Conservation (phyloP, 2,329 filamentous ascomycete genomes). For the Aspergillus melleus region DNA sequence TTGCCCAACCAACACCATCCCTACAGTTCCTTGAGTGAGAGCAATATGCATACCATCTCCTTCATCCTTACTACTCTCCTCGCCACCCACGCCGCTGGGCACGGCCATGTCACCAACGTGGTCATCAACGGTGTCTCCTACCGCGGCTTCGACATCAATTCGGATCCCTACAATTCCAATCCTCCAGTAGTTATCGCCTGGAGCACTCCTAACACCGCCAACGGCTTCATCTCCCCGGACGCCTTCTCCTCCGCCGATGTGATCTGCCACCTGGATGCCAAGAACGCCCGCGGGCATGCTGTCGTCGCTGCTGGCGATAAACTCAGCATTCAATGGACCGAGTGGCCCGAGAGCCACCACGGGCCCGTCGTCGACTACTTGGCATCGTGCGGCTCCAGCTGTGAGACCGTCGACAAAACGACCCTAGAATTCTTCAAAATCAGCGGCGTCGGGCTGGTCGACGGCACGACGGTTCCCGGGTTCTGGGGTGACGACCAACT, state of each 20-base stretch:
- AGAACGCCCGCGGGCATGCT: slow-evolving; percentile 50
- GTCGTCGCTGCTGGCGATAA: slow-evolving; percentile 58
- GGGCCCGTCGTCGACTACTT: slow-evolving; percentile 64
- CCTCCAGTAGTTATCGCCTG: slow-evolving; percentile 52
- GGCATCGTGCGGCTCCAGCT: slow-evolving; percentile 57
- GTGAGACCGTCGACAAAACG: slow-evolving; percentile 51
- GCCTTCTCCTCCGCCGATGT: slow-evolving; percentile 49
- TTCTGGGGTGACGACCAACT: slow-evolving; percentile 56
- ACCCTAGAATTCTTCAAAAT: slow-evolving; percentile 63
- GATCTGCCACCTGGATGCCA: slow-evolving; percentile 61
- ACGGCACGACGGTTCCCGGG: slow-evolving; percentile 41
- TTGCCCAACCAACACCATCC: neutral
- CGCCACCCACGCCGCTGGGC: slow-evolving; percentile 10
- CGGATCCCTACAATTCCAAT: slow-evolving; percentile 31
- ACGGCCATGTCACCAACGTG: slow-evolving; percentile 19
- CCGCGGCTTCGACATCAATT: slow-evolving; percentile 28
- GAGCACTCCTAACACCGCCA: slow-evolving; percentile 51
- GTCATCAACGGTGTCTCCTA: slow-evolving; percentile 22
- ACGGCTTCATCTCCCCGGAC: slow-evolving; percentile 51
- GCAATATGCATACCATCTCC: slow-evolving; percentile 1
- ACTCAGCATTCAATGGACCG: slow-evolving; percentile 60
- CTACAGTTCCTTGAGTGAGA: neutral
- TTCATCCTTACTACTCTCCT: neutral
- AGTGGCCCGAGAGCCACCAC: slow-evolving; percentile 64
- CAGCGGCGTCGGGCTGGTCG: slow-evolving; percentile 52